phyloP scores from a whole-genome alignment of 306 rosid genomes.

The Glycyrrhiza uralensis region DNA sequence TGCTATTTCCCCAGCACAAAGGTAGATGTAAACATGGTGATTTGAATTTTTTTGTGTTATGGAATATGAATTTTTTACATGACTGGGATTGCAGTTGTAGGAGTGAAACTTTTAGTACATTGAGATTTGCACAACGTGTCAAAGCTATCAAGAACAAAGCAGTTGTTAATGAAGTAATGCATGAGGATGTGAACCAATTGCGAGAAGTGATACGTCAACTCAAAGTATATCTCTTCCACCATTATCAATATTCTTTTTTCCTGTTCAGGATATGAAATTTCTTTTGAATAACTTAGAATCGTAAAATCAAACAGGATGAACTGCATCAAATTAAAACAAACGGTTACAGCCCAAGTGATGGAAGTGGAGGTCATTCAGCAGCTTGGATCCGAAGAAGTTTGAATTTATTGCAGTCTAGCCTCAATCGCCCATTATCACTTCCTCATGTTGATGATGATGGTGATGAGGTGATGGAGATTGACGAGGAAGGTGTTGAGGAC shows the following conservation, averaged over 20 bases:
- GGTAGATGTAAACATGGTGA: conserved; percentile 43
- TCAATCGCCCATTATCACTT: conserved; percentile 41
- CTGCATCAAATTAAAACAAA: conserved; percentile 63
- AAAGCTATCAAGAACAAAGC: conserved; percentile 92
- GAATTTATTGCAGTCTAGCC: conserved; percentile 52
- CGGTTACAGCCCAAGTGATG: conserved; percentile 44
- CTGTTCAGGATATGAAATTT: conserved; percentile 5
- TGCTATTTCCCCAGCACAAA: conserved; percentile 82
- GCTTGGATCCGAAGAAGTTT: conserved; percentile 86
- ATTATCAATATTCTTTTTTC: conserved; percentile 7
- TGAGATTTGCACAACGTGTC: conserved; percentile 92
- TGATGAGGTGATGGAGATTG: conserved; percentile 96
- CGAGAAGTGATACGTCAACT: conserved; percentile 84
- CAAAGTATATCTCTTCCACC: conserved; percentile 52
- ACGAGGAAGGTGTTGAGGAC: conserved; percentile 81
- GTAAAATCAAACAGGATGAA: conserved; percentile 63
- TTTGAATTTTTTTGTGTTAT: not conserved
- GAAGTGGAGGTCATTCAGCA: conserved; percentile 62
- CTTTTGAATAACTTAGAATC: conserved; percentile 22
- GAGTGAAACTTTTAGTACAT: conserved; percentile 85
- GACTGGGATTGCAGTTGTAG: conserved; percentile 55
- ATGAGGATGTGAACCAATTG: conserved; percentile 75
- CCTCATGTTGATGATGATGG: conserved; percentile 67
- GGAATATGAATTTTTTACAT: conserved; percentile 29
- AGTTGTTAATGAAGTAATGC: conserved; percentile 77